phyloP scores from a whole-genome alignment of 495 filamentous ascomycete genomes.

The Aspergillus nidulans region DNA sequence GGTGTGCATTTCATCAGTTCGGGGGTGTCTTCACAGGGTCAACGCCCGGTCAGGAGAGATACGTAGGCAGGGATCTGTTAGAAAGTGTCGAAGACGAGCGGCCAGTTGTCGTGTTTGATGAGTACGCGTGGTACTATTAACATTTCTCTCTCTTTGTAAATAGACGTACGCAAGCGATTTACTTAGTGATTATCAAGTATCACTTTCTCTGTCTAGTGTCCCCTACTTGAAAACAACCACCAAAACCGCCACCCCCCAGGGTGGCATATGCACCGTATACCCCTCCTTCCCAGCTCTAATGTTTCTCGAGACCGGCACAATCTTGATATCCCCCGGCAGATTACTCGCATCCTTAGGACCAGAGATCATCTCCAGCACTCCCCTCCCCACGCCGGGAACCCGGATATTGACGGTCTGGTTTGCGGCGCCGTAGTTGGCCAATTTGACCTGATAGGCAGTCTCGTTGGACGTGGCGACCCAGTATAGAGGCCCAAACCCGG shows the following conservation, averaged over 20 bases:
- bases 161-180: too few species aligned
- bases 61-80: background rate
- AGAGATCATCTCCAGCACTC: conserved; percentile 25
- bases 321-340: conserved; percentile 18
- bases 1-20: background rate
- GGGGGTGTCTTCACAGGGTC: background rate
- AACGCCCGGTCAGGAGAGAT: background rate
- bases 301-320: conserved; percentile 13
- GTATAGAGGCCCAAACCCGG: conserved; percentile 51
- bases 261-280: conserved; percentile 24
- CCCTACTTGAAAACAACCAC: conserved; percentile 13
- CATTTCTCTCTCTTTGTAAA: background rate
- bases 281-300: conserved; percentile 13
- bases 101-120: background rate
- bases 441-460: conserved; percentile 30
- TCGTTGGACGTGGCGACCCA: conserved; percentile 50
- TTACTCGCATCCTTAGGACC: conserved; percentile 22
- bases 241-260: conserved; percentile 31
- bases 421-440: conserved; percentile 27
- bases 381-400: conserved; percentile 23
- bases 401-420: conserved; percentile 22
- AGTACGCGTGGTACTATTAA: background rate
- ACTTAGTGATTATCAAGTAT: too few species aligned
- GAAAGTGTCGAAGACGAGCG: background rate
- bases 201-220: background rate